A percentile compares a stretch with the other conserved stretches of the same genome.
These are phyloP conservation scores for Waltergamsia citrina DNA, from an alignment of 2,329 filamentous ascomycete species.

Conservation along the genomic window DNA sequence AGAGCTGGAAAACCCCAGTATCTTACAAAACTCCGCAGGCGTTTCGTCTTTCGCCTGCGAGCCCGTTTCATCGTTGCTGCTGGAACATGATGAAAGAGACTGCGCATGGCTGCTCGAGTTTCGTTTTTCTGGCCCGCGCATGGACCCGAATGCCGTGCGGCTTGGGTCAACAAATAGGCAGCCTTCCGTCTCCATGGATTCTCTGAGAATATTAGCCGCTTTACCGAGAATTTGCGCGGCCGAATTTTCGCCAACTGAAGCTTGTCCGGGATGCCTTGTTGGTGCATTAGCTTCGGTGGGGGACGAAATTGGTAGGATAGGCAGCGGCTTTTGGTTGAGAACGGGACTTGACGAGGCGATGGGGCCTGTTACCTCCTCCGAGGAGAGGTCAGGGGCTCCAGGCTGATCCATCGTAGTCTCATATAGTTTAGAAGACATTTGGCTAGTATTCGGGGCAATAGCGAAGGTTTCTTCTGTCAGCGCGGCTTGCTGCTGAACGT, in stretches of 20 bases:
- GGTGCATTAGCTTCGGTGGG: not conserved
- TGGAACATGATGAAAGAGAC: not conserved
- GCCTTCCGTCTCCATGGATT: slow-evolving; percentile 29
- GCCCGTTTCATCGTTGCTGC: not conserved
- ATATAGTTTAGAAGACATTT: too few relatives aligned
- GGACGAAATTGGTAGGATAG: too few relatives aligned
- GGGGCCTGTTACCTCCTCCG: not conserved
- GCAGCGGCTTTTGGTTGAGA: too few relatives aligned
- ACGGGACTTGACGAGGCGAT: too few relatives aligned
- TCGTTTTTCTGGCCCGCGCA: not conserved
- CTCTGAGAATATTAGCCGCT: slow-evolving; percentile 30
- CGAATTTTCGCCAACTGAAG: not conserved
- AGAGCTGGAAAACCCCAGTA: slow-evolving; percentile 28
- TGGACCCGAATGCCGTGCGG: not conserved
- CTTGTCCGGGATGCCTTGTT: not conserved
- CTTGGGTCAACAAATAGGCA: slow-evolving; percentile 17
- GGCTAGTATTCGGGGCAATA: too few relatives aligned
- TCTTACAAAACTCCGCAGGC: slow-evolving; percentile 12
- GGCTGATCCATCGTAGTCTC: too few relatives aligned
- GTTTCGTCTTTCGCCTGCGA: not conserved
- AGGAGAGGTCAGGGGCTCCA: not conserved
- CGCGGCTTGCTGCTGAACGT: slow-evolving; percentile 1
- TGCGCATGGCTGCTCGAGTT: not conserved
- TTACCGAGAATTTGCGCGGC: slow-evolving; percentile 23
- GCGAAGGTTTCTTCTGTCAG: too few relatives aligned